A percentile compares a stretch with the other conserved stretches of the same genome.
Conservation (phyloP, 108 stramenopile genomes). For the Cyclotella kingstonii region DNA sequence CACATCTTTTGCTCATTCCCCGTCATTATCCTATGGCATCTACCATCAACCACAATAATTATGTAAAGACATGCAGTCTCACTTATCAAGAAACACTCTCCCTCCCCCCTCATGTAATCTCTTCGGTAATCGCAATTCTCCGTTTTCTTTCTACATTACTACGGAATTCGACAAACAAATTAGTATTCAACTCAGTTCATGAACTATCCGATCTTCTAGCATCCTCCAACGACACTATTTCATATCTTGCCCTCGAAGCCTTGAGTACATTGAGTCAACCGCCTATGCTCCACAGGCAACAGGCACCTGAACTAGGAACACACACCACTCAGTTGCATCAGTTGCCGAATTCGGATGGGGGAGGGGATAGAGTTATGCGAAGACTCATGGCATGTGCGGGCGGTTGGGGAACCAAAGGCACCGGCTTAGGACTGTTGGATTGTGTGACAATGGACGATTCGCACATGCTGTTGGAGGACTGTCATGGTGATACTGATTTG, state of each 20-base stretch:
- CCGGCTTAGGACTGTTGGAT: slow-evolving; percentile 69
- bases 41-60: slow-evolving; percentile 23
- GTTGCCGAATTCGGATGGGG: slow-evolving; percentile 39
- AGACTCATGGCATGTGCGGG: slow-evolving; percentile 71
- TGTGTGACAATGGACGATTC: slow-evolving; percentile 73
- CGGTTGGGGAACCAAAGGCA: slow-evolving; percentile 87
- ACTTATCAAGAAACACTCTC: no score
- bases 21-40: neutral
- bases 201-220: slow-evolving; percentile 80
- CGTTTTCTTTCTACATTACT: slow-evolving; percentile 67
- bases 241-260: slow-evolving; percentile 53
- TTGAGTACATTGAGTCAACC: slow-evolving; percentile 67
- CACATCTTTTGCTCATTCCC: slow-evolving; percentile 54
- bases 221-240: slow-evolving; percentile 63
- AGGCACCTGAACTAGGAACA: slow-evolving; percentile 71
- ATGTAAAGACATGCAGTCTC: no score
- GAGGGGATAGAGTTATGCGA: slow-evolving; percentile 38
- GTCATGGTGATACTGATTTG: no score
- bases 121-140: slow-evolving; percentile 54
- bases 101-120: slow-evolving; percentile 40
- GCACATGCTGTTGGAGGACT: no score
- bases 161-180: slow-evolving; percentile 79
- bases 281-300: slow-evolving; percentile 82
- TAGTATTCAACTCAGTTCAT: slow-evolving; percentile 72
- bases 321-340: slow-evolving; percentile 71